phyloP scores from a whole-genome alignment of 164 flowering plant species.

The Berberis thunbergii region DNA sequence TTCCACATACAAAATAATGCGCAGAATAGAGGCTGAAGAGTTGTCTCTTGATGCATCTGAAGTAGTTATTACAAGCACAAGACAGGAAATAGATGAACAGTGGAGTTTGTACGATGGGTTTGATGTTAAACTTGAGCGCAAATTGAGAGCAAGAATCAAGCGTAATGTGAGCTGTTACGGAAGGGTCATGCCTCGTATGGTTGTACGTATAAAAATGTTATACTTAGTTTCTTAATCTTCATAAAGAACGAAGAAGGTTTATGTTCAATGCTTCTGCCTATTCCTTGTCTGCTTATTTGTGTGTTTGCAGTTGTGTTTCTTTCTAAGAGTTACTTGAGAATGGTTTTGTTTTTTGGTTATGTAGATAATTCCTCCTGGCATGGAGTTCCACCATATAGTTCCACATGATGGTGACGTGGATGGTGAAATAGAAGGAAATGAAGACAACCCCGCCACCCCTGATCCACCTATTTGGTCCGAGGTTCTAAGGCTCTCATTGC shows the following conservation, averaged over 20 bases:
- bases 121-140: constrained; percentile 82
- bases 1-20: constrained; percentile 78
- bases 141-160: constrained; percentile 81
- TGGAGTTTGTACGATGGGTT: constrained; percentile 98
- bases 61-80: constrained; percentile 86
- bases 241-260: neutral
- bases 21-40: constrained; percentile 97
- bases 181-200: constrained; percentile 98
- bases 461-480: constrained; percentile 97
- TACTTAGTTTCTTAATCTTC: neutral
- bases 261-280: neutral
- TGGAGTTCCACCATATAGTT: constrained; percentile 92
- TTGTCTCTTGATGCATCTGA: constrained; percentile 87
- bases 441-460: constrained; percentile 57
- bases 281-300: neutral
- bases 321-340: neutral
- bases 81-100: constrained; percentile 93
- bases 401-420: constrained; percentile 83
- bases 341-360: neutral
- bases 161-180: constrained; percentile 96
- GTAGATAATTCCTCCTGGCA: constrained; percentile 96
- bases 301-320: neutral
- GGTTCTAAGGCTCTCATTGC: constrained; percentile 30
- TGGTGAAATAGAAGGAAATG: constrained; percentile 73
- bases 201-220: constrained; percentile 48